phyloP scores from a whole-genome alignment of 179 eudicot species.

The Monotropa hypopitys region DNA sequence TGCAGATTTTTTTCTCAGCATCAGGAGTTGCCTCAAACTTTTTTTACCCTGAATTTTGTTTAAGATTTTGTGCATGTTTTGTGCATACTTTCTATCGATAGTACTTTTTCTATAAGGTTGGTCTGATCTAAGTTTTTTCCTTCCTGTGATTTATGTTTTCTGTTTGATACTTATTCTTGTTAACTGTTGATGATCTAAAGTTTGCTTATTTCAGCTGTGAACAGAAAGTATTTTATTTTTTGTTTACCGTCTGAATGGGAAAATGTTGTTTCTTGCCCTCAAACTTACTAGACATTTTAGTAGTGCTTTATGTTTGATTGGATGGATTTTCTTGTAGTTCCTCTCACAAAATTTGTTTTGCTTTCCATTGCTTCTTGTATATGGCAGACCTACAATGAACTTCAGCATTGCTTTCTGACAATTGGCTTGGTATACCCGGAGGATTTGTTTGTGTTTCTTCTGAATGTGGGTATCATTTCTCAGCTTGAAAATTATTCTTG shows the following conservation, averaged over 20 bases:
- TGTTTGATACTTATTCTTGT: background rate
- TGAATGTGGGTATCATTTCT: constrained; percentile 53
- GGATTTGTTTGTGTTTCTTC: constrained; percentile 72
- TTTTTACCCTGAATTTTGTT: background rate
- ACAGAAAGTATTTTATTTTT: background rate
- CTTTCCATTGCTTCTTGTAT: constrained; percentile 1
- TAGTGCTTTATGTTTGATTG: constrained; percentile 2
- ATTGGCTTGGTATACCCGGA: constrained; percentile 85
- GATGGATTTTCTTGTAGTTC: constrained; percentile 7
- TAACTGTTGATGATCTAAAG: background rate
- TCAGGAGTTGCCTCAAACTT: background rate
- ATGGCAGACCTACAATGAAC: constrained; percentile 87
- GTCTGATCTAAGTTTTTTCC: background rate
- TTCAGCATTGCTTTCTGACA: constrained; percentile 88
- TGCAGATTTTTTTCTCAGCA: background rate
- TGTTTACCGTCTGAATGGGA: background rate
- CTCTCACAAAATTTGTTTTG: background rate
- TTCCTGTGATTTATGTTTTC: background rate
- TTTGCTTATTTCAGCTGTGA: background rate
- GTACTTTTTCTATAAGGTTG: background rate
- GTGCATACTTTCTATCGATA: background rate
- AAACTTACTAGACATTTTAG: background rate
- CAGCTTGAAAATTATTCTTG: background rate
- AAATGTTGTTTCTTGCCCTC: background rate
- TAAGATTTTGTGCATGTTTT: background rate